These are phyloP conservation scores for Pythium guiyangense DNA, from an alignment of 352 stramenopile species.

Conservation along the genomic window DNA sequence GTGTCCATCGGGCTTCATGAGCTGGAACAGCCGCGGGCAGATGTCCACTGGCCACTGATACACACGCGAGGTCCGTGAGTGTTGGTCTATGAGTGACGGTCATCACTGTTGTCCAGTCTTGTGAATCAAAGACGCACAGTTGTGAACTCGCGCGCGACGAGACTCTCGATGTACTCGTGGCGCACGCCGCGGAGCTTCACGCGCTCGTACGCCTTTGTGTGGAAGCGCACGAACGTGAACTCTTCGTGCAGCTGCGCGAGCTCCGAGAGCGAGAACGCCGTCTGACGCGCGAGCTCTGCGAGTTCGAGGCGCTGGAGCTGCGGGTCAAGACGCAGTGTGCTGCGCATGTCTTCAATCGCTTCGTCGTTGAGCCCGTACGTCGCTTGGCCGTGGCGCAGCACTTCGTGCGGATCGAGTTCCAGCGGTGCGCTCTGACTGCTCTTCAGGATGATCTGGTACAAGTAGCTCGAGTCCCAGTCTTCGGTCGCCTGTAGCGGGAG, in stretches of 20 bases:
- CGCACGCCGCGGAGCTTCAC: conserved; percentile 45
- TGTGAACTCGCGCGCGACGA: conserved; percentile 43
- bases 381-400: conserved; percentile 33
- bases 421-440: conserved; percentile 27
- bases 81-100: no score
- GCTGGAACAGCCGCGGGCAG: conserved; percentile 32
- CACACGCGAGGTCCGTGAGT: no score
- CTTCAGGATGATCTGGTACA: conserved; percentile 61
- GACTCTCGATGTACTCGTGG: conserved; percentile 43
- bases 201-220: conserved; percentile 34
- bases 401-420: conserved; percentile 20
- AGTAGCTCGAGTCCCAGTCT: conserved; percentile 61
- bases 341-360: conserved; percentile 54
- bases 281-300: conserved; percentile 36
- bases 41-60: conserved; percentile 41
- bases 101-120: no score
- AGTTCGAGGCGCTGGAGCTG: conserved; percentile 50
- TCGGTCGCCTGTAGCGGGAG: conserved; percentile 27
- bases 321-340: conserved; percentile 37
- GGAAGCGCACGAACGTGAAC: conserved; percentile 58
- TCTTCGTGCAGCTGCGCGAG: conserved; percentile 55
- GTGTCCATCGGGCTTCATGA: conserved; percentile 49
- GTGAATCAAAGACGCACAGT: conserved; percentile 27
- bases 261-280: conserved; percentile 49
- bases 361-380: conserved; percentile 57